phyloP scores from a whole-genome alignment of 2,329 filamentous ascomycete genomes.

The Claviceps fusiformis region DNA sequence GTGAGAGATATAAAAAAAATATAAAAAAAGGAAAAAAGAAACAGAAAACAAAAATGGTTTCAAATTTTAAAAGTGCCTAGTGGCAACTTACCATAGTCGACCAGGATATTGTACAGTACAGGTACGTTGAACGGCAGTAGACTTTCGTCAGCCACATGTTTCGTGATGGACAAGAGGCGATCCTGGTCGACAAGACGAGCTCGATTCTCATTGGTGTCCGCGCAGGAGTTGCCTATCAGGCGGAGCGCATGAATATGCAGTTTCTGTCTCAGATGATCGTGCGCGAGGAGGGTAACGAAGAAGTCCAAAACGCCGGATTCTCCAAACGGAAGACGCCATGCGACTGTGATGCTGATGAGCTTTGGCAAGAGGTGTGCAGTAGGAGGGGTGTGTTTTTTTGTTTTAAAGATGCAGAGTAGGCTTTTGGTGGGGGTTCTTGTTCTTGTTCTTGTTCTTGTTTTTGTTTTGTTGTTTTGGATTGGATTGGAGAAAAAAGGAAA shows the following conservation, averaged over 20 bases:
- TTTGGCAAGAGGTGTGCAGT: background rate
- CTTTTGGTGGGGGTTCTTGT: background rate
- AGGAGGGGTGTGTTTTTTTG: background rate
- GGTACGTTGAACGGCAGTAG: conserved; percentile 40
- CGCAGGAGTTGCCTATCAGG: conserved; percentile 48
- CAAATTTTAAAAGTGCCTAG: background rate
- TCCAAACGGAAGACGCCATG: conserved; percentile 43
- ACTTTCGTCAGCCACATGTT: conserved; percentile 31
- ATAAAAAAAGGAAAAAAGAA: too few species aligned
- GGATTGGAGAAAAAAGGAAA: background rate
- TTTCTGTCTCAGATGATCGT: conserved; percentile 22
- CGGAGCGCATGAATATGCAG: conserved; percentile 43
- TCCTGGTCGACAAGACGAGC: conserved; percentile 37
- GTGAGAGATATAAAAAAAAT: background rate
- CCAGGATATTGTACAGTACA: conserved; percentile 48
- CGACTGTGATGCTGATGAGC: conserved; percentile 22
- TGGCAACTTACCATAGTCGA: conserved; percentile 44
- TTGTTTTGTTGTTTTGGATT: too few species aligned
- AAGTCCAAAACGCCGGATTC: conserved; percentile 44
- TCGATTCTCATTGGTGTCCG: conserved; percentile 50
- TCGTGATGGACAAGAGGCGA: conserved; percentile 33
- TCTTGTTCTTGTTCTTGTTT: too few species aligned
- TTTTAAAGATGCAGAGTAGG: background rate
- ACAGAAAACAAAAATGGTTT: too few species aligned
- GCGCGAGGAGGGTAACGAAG: conserved; percentile 34